A percentile compares a stretch with the other conserved stretches of the same genome.
phyloP scores from a whole-genome alignment of 257 asterid species.

The Lycium barbarum region DNA sequence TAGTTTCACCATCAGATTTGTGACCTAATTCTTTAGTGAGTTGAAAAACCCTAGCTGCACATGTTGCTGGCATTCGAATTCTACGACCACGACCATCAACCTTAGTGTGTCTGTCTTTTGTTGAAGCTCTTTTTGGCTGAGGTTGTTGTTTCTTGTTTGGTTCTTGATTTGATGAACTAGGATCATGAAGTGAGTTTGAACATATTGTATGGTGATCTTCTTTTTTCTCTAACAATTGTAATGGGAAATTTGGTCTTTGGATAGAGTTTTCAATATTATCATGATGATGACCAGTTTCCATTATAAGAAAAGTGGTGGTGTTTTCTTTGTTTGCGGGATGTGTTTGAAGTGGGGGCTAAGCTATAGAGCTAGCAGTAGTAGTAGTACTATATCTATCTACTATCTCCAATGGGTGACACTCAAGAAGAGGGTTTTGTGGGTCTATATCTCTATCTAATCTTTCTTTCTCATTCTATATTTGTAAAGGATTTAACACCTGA shows the following conservation, averaged over 20 bases:
- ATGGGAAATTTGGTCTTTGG: constrained; percentile 54
- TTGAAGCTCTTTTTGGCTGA: constrained; percentile 51
- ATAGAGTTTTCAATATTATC: constrained; percentile 23
- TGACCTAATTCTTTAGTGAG: constrained; percentile 69
- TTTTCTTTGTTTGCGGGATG: background rate
- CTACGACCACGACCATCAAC: constrained; percentile 71
- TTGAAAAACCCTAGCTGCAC: constrained; percentile 90
- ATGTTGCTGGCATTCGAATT: constrained; percentile 81
- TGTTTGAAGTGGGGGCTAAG: constrained; percentile 13
- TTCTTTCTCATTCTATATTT: background rate
- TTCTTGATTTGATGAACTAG: background rate
- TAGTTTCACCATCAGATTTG: constrained; percentile 60
- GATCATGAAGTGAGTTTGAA: constrained; percentile 20
- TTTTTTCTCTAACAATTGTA: constrained; percentile 59
- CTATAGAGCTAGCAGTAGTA: constrained; percentile 13
- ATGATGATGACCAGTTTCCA: constrained; percentile 48
- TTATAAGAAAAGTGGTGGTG: constrained; percentile 36
- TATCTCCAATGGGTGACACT: background rate
- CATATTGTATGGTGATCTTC: constrained; percentile 39
- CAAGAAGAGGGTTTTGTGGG: background rate
- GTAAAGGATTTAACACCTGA: too few species aligned
- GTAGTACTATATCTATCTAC: background rate
- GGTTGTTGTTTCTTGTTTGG: constrained; percentile 50
- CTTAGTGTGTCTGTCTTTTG: constrained; percentile 74
- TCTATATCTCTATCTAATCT: background rate